Percentiles rank a stretch among this genome's conserved stretches.
Conservation (phyloP, 768 basidiomycete species). For the Auriculariales sp. region DNA sequence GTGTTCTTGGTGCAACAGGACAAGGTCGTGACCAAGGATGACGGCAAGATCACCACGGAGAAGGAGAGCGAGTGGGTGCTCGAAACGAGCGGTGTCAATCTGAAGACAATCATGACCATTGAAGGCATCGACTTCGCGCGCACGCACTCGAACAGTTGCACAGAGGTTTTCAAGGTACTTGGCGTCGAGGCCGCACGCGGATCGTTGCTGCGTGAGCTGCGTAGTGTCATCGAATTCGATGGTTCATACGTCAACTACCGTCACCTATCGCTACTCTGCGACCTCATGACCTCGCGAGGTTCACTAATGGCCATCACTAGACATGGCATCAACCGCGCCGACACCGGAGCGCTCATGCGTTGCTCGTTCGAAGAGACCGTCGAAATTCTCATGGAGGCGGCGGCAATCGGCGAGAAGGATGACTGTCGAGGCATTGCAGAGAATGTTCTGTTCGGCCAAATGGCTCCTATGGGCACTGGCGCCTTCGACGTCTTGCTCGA, state of each 20-base stretch:
- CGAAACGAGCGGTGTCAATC: slow-evolving; percentile 93
- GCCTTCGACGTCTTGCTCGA: slow-evolving; percentile 92
- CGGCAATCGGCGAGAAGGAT: slow-evolving; percentile 94
- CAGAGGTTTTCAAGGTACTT: slow-evolving; percentile 85
- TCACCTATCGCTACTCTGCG: slow-evolving; percentile 90
- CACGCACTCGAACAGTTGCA: slow-evolving; percentile 94
- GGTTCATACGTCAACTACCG: slow-evolving; percentile 99
- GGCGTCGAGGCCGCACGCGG: slow-evolving; percentile 96
- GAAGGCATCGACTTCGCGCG: slow-evolving; percentile 88
- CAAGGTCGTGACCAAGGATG: slow-evolving; percentile 45
- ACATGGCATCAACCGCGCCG: slow-evolving; percentile 96
- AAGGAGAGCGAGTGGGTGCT: slow-evolving; percentile 86
- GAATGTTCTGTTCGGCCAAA: slow-evolving; percentile 97
- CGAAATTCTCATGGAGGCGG: slow-evolving; percentile 97
- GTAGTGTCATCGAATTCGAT: slow-evolving; percentile 95
- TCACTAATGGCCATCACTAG: slow-evolving; percentile 95
- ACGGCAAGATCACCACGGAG: slow-evolving; percentile 43
- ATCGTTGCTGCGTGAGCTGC: slow-evolving; percentile 86
- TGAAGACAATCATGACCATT: slow-evolving; percentile 89
- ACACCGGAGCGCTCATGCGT: slow-evolving; percentile 96
- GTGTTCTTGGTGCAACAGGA: slow-evolving; percentile 91
- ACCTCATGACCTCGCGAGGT: slow-evolving; percentile 96
- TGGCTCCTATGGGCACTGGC: slow-evolving; percentile 99
- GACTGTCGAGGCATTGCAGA: slow-evolving; percentile 98
- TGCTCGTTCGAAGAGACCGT: slow-evolving; percentile 99